These are phyloP conservation scores for Herpetomonas samuelpessoai DNA, from an alignment of 208 protist genomes.

Conservation along the genomic window DNA sequence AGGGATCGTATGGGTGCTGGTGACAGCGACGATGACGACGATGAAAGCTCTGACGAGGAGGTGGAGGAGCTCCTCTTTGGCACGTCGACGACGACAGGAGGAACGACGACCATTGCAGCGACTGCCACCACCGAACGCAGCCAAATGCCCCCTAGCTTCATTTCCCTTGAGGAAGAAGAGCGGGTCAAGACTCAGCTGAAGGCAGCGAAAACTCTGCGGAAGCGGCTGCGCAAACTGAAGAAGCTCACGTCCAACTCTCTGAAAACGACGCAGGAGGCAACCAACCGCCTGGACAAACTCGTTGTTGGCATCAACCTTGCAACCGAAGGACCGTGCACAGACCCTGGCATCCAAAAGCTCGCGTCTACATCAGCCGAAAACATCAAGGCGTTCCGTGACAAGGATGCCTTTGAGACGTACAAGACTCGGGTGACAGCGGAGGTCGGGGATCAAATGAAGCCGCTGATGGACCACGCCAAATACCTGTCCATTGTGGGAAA, in stretches of 20 bases:
- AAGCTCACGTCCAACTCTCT: constrained; percentile 24
- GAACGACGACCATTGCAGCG: constrained; percentile 12
- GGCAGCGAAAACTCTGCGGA: constrained; percentile 19
- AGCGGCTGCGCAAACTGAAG: constrained; percentile 28
- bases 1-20: constrained; percentile 7
- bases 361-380: constrained; percentile 9
- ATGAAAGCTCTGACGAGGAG: constrained; percentile 23
- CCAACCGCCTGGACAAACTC: constrained; percentile 13
- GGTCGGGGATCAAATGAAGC: constrained; percentile 29
- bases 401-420: constrained; percentile 3
- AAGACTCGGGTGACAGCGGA: constrained; percentile 17
- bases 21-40: constrained; percentile 24
- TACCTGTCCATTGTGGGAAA: constrained; percentile 20
- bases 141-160: constrained; percentile 21
- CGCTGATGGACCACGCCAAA: constrained; percentile 31
- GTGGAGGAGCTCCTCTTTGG: constrained; percentile 20
- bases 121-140: constrained; percentile 35
- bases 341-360: constrained; percentile 20
- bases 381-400: constrained; percentile 22
- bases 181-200: constrained; percentile 26
- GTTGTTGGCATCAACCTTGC: constrained; percentile 12
- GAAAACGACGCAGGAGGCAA: constrained; percentile 16
- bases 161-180: constrained; percentile 32
- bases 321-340: constrained; percentile 17
- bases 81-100: constrained; percentile 3